These are phyloP conservation scores for Eudorina sp. DNA, from an alignment of 139 green algal species.

Conservation along the genomic window DNA sequence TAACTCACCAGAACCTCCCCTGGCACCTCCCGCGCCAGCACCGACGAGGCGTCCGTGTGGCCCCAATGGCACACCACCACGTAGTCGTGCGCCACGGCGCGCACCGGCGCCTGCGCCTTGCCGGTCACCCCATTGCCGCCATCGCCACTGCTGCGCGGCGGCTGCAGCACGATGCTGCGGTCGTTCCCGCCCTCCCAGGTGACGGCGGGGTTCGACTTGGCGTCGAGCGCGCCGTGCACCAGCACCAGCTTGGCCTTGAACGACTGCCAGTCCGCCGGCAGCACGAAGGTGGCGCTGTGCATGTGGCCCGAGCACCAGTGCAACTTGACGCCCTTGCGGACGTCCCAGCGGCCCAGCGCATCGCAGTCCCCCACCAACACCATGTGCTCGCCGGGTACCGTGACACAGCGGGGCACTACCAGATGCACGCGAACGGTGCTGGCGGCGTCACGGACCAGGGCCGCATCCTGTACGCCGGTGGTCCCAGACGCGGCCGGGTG, in stretches of 20 bases:
- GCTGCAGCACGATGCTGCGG: conserved; percentile 7
- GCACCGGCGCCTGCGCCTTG: neutral
- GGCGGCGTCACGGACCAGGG: neutral
- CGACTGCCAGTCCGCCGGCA: neutral
- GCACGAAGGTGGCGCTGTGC: conserved; percentile 35
- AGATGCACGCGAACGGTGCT: conserved; percentile 5
- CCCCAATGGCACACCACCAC: conserved; percentile 33
- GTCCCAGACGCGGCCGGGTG: neutral
- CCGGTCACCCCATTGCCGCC: neutral
- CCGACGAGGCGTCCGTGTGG: conserved; percentile 22
- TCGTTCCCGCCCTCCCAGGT: conserved; percentile 27
- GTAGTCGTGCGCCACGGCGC: conserved; percentile 1
- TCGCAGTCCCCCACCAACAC: conserved; percentile 50
- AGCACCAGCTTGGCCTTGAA: conserved; percentile 28
- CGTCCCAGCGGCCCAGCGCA: conserved; percentile 46
- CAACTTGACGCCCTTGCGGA: conserved; percentile 18
- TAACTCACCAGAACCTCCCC: conserved; percentile 36
- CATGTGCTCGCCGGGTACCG: conserved; percentile 28
- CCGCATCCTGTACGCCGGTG: neutral
- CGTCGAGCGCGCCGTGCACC: neutral
- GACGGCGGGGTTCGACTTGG: no score
- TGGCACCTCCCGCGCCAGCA: conserved; percentile 43
- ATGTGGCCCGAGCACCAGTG: conserved; percentile 30
- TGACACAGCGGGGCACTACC: conserved; percentile 23
- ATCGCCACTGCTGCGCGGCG: neutral